Conservation (phyloP, 495 filamentous ascomycete genomes). For the Penicillium taxi region DNA sequence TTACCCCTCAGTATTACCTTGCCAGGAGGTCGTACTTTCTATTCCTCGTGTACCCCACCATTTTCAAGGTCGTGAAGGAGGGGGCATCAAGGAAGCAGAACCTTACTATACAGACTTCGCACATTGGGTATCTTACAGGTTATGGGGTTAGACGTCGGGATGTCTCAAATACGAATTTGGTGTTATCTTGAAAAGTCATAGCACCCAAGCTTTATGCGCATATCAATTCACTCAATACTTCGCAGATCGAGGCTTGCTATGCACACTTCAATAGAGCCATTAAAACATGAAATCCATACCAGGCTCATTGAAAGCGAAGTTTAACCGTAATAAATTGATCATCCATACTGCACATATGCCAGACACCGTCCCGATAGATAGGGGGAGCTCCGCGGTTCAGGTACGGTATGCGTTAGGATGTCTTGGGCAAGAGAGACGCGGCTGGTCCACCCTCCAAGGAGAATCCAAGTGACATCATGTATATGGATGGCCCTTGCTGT, state of each 20-base stretch:
- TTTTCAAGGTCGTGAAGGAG: not conserved
- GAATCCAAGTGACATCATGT: slow-evolving; percentile 15
- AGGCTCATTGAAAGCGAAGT: not conserved
- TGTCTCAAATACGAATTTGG: not conserved
- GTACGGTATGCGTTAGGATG: slow-evolving; percentile 4
- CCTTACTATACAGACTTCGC: too few relatives aligned
- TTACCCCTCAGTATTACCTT: slow-evolving; percentile 1
- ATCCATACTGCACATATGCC: slow-evolving; percentile 10
- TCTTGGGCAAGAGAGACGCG: slow-evolving; percentile 4
- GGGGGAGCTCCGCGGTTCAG: not conserved
- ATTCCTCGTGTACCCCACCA: slow-evolving; percentile 9
- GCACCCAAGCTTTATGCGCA: slow-evolving; percentile 8
- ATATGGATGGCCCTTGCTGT: slow-evolving; percentile 10
- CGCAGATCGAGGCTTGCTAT: slow-evolving; percentile 3
- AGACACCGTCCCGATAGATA: slow-evolving; percentile 2
- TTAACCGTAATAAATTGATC: slow-evolving; percentile 6
- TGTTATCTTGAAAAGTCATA: slow-evolving; percentile 10
- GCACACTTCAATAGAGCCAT: slow-evolving; percentile 8
- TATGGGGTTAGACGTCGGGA: too few relatives aligned
- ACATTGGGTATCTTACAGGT: too few relatives aligned
- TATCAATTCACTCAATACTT: slow-evolving; percentile 7
- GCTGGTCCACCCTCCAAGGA: slow-evolving; percentile 3
- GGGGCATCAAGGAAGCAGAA: too few relatives aligned
- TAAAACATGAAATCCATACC: not conserved
- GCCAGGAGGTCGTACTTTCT: slow-evolving; percentile 3